Percentiles rank a stretch among this genome's conserved stretches.
phyloP scores from a whole-genome alignment of 805 yeast species.

The Candida pseudoglaebosa region DNA sequence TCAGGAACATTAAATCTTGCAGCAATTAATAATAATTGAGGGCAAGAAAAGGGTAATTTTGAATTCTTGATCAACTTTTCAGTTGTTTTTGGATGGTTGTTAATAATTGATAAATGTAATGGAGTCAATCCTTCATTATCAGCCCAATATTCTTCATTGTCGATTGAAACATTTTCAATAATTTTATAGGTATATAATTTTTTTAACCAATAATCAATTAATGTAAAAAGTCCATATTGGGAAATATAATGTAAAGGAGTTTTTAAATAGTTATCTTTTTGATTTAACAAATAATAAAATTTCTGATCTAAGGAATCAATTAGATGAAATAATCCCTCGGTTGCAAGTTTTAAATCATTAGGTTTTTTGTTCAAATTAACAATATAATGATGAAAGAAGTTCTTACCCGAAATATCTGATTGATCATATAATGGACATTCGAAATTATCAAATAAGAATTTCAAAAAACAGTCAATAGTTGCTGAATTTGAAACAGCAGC shows the following conservation, averaged over 20 bases:
- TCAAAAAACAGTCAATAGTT: slow-evolving; percentile 57
- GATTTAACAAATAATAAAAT: slow-evolving; percentile 38
- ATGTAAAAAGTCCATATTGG: slow-evolving; percentile 69
- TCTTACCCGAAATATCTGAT: slow-evolving; percentile 74
- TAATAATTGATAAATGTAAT: slow-evolving; percentile 75
- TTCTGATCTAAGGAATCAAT: slow-evolving; percentile 42
- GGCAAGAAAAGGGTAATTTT: slow-evolving; percentile 41
- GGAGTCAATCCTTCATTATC: slow-evolving; percentile 81
- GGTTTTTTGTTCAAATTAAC: slow-evolving; percentile 71
- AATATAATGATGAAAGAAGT: slow-evolving; percentile 80
- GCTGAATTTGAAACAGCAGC: slow-evolving; percentile 51
- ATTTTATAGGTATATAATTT: slow-evolving; percentile 58
- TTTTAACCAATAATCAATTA: slow-evolving; percentile 54
- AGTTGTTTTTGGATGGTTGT: slow-evolving; percentile 77
- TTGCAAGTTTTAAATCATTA: slow-evolving; percentile 22
- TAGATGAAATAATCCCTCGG: slow-evolving; percentile 54
- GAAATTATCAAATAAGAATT: slow-evolving; percentile 38
- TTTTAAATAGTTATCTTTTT: slow-evolving; percentile 70
- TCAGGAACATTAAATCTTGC: slow-evolving; percentile 60
- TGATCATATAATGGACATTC: slow-evolving; percentile 42
- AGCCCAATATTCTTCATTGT: slow-evolving; percentile 59
- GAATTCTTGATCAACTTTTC: slow-evolving; percentile 50
- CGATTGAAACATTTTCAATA: slow-evolving; percentile 48
- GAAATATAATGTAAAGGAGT: slow-evolving; percentile 90
- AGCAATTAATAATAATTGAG: slow-evolving; percentile 61